Conservation (phyloP, 2,329 filamentous ascomycete species). For the Scedosporium boydii region DNA sequence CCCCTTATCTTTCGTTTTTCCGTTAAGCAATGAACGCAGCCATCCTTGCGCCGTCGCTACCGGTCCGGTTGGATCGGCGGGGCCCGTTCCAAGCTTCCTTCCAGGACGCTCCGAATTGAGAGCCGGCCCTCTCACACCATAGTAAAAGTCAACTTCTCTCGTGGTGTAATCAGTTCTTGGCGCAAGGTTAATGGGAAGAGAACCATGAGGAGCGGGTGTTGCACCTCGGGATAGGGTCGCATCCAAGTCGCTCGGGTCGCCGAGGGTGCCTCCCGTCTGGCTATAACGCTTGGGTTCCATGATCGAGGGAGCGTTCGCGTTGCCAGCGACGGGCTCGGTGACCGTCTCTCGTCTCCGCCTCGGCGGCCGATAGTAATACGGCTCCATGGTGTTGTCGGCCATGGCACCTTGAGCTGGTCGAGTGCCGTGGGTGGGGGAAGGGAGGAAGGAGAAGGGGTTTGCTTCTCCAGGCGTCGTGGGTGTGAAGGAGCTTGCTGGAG, state of each 20-base stretch:
- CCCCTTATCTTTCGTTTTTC: conserved; percentile 85
- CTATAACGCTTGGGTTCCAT: conserved; percentile 27
- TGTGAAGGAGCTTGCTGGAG: conserved; percentile 50
- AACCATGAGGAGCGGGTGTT: conserved; percentile 32
- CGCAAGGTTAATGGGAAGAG: conserved; percentile 30
- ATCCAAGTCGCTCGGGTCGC: conserved; percentile 31
- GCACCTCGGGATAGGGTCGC: conserved; percentile 30
- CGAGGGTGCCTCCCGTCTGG: conserved; percentile 20
- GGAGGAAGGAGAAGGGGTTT: conserved; percentile 63
- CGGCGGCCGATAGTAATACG: conserved; percentile 72
- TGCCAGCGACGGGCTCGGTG: conserved; percentile 23
- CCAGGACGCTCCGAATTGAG: conserved; percentile 73
- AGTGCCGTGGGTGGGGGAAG: conserved; percentile 41
- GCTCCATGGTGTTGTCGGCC: conserved; percentile 48
- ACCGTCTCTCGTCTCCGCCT: conserved; percentile 57
- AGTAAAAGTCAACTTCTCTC: conserved; percentile 94
- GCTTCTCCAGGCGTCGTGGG: conserved; percentile 66
- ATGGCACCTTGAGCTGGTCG: conserved; percentile 39
- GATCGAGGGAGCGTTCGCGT: conserved; percentile 20
- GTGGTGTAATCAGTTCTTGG: conserved; percentile 80
- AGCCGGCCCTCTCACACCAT: conserved; percentile 81
- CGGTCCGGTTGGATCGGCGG: conserved; percentile 86
- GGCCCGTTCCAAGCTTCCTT: conserved; percentile 82
- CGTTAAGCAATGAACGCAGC: conserved; percentile 70
- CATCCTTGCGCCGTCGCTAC: conserved; percentile 84